These are phyloP conservation scores for Solanum boliviense DNA, from an alignment of 257 asterid genomes.

Conservation along the genomic window DNA sequence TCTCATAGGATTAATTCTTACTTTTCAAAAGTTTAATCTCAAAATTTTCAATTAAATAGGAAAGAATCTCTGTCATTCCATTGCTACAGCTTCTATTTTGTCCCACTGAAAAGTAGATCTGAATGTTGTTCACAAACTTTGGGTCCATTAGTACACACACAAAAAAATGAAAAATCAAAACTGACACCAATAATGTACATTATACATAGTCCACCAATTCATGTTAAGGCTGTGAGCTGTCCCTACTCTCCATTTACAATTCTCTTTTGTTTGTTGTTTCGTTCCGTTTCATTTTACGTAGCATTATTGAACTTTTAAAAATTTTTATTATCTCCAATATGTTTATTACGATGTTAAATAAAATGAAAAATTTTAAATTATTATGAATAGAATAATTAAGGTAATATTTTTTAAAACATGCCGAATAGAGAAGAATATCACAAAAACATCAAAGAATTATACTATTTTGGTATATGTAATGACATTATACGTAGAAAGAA, in stretches of 20 bases:
- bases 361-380: rapidly evolving
- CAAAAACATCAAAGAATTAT: background rate
- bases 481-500: background rate
- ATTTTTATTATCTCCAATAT: background rate
- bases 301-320: background rate
- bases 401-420: background rate
- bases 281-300: no score
- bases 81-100: background rate
- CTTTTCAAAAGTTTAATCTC: no score
- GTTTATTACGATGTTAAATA: rapidly evolving
- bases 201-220: background rate
- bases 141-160: background rate
- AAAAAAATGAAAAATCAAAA: background rate
- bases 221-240: background rate
- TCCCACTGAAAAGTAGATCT: background rate
- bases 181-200: background rate
- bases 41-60: no score
- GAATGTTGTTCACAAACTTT: background rate
- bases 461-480: background rate
- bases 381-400: background rate
- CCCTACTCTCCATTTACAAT: background rate
- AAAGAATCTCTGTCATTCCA: no score
- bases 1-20: no score
- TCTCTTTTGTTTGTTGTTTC: background rate
- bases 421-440: background rate